Conservation (phyloP, 768 basidiomycete genomes). For the Cystoderma amianthinum region DNA sequence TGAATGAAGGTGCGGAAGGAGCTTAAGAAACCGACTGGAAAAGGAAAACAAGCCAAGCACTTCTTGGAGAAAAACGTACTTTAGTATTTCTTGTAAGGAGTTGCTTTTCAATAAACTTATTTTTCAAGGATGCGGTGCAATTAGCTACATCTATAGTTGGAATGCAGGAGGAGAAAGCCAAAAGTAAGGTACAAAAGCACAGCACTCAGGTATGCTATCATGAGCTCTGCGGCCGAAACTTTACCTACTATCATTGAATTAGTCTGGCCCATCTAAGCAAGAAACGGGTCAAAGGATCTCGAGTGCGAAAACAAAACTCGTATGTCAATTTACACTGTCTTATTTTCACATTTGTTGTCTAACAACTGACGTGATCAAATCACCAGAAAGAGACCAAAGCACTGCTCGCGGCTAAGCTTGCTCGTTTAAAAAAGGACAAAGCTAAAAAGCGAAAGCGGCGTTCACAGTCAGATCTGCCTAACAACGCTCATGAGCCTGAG, state of each 20-base stretch:
- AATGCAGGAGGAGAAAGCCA: conserved; percentile 36
- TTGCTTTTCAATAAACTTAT: conserved; percentile 2
- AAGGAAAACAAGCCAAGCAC: conserved; percentile 21
- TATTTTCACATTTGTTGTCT: not conserved
- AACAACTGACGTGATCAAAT: conserved; percentile 3
- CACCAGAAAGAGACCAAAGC: conserved; percentile 35
- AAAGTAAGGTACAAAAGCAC: conserved; percentile 30
- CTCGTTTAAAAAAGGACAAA: conserved; percentile 31
- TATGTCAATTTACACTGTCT: conserved; percentile 14
- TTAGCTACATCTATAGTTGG: conserved; percentile 41
- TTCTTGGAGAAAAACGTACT: conserved; percentile 29
- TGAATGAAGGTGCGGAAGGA: not conserved
- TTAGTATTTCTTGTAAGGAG: not conserved
- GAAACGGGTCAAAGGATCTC: conserved; percentile 17
- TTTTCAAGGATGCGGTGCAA: conserved; percentile 34
- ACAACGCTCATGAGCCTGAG: not conserved
- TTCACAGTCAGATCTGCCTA: conserved; percentile 1
- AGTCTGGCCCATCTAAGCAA: conserved; percentile 19
- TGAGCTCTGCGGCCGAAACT: not conserved
- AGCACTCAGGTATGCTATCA: conserved; percentile 27
- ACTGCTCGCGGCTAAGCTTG: conserved; percentile 25
- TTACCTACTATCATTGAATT: not conserved
- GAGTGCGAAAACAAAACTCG: conserved; percentile 29
- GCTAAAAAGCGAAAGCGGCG: conserved; percentile 20
- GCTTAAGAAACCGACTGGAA: not conserved